Base-by-base conservation (phyloP, 2,329 filamentous ascomycete species). In the Colletotrichum sp. region DNA sequence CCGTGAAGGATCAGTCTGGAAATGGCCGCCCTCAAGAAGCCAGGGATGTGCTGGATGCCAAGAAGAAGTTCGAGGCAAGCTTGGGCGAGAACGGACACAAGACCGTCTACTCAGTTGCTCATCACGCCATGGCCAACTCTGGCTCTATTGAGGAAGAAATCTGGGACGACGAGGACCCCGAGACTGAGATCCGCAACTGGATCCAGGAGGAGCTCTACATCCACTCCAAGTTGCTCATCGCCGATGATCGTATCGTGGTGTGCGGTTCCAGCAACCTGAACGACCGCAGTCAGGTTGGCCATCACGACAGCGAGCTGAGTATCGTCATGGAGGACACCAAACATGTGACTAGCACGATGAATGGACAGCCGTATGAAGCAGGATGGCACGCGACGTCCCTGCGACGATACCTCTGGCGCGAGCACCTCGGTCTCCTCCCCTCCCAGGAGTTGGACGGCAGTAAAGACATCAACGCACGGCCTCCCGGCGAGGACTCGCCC, bases 191-290 rank as follows among this genome's bases (percentile, higher is more conserved):
- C 73, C 90, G 94, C 70, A 95, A 98, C 82, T 98, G 97, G 88
- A 93, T 99, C 75, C 96, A 98, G 82, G 97, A 99, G 83, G 96
- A 99, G 84, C 90, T 99, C 3, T 99, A 99, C 83, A 93, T 99
- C 64, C 97, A 99, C 84, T 94, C 93, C 32, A 99, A 99, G 86
- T 89, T 98, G 44, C 90, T 97, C 79, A 96, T 98, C 79, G 94
- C 94, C 2, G 96, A 99, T 82, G 96, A 99, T 83, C 92, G 93
- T 70, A 90, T 95, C 64, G 95, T 95, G 3, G 92, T 98, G 69
- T 97, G 95, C 82, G 95, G 95, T 21, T 96, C 93, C 30, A 95
- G 95, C 78, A 99, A 98, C 84, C 89, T 98, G 80, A 99, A 98
- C 83, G 96, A 99, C 83, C 93, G 96, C 69, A 92, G 95, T 67